Percentiles rank a stretch among this genome's conserved stretches.
Conservation (phyloP, 192 early-diverging fungal genomes). For the Coemansia asiatica region DNA sequence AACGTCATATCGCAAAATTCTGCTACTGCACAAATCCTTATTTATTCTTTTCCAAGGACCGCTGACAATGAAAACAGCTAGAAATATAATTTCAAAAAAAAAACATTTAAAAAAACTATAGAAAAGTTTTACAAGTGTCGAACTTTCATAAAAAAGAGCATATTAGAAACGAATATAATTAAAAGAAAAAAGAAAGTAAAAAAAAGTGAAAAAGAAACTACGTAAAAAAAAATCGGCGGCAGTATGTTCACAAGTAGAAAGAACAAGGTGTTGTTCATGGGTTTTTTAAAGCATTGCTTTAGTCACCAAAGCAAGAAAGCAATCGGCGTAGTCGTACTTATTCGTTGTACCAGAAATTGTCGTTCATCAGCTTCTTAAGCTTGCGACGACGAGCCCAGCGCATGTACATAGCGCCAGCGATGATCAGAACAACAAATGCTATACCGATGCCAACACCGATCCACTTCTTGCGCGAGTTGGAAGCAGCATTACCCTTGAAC, state of each 20-base stretch:
- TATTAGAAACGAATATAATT: neutral
- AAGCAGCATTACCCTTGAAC: constrained; percentile 30
- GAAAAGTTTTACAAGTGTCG: neutral
- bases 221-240: neutral
- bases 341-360: constrained; percentile 21
- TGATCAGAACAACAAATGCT: constrained; percentile 27
- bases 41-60: neutral
- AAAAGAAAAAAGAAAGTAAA: neutral
- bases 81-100: neutral
- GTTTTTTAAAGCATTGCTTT: neutral
- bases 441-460: constrained; percentile 48
- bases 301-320: neutral
- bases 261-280: neutral
- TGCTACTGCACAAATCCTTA: neutral
- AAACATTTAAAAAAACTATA: neutral
- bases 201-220: neutral
- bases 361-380: constrained; percentile 26
- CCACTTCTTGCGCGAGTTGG: constrained; percentile 51
- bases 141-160: constrained; percentile 1
- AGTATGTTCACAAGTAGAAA: constrained; percentile 3
- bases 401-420: constrained; percentile 31
- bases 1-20: neutral
- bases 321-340: neutral
- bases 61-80: neutral
- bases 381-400: constrained; percentile 18